Evolutionary conservation across 75 land plant species (phyloP), one percentile per base, ranked within the genome.

Genomic region (Azolla pinnata): DNA sequence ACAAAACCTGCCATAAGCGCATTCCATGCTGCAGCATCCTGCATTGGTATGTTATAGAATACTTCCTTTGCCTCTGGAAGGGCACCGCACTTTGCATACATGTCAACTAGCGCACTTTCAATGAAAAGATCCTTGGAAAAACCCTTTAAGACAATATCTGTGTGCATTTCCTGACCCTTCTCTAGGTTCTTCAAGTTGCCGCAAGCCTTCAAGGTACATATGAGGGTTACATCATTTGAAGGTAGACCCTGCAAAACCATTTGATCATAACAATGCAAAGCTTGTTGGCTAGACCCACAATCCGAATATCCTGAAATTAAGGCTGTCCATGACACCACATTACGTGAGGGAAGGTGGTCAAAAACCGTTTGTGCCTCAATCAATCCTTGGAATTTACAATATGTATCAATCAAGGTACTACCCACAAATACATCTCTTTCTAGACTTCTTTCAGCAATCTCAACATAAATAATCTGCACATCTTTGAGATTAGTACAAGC

Each of bases 21-120:
- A 75, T 82, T 82, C 81, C 85, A 82, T n/a, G 69, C 44, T 5
- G 77, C 78, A 47, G 56, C 32, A 57, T 77, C 73, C 60, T 47
- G 75, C 33, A 74, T 76, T 42, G 63, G 60, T 25, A 68, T 33
- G 1, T 20, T 18, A 23, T 69, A 52, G 59, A 82, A 82, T 0
- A 82, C 73, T 58, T 58, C 44, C 52, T 59, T 71, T 1, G 85
- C 78, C 57, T 70, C 66, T 8, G 64, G 66, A 40, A 74, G 25
- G 18, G 50, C 58, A 31, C 59, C 35, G 54, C 85, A 77, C 35
- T 72, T 72, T 2, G 46, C 56, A 53, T 66, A 72, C 75, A 72
- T 65, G 26, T 66, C 64, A 40, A 72, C 33, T 0, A 72, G 5
- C 8, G 69, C 35, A 26, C 38, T 56, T 1, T 27, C 61, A 59